Conservation (phyloP, 257 asterid species). For the Solanum clarkiae region DNA sequence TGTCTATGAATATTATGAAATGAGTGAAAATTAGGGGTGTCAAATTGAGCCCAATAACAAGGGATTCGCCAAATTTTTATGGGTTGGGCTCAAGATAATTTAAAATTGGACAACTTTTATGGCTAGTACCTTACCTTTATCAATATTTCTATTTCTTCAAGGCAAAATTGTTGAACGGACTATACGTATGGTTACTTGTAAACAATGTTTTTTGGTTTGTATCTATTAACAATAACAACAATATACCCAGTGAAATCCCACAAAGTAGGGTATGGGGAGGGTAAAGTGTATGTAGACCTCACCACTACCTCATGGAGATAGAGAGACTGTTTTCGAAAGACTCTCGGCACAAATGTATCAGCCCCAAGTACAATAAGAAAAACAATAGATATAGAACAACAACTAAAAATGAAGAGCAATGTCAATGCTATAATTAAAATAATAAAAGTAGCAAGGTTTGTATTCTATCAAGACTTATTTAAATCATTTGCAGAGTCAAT, state of each 20-base stretch:
- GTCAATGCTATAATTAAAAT: too few relatives aligned
- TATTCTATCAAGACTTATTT: slow-evolving; percentile 6
- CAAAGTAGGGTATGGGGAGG: too few relatives aligned
- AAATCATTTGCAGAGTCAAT: slow-evolving; percentile 34
- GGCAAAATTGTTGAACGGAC: not conserved
- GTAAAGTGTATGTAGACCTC: too few relatives aligned
- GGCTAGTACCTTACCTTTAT: not conserved
- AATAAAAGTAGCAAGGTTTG: not conserved
- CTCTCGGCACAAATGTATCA: too few relatives aligned
- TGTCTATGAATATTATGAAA: not conserved
- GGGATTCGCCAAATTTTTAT: not conserved
- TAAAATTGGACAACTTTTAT: not conserved
- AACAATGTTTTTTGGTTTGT: not conserved
- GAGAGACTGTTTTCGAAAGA: too few relatives aligned
- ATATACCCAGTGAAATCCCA: too few relatives aligned
- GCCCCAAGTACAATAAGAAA: too few relatives aligned
- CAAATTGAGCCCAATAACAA: not conserved
- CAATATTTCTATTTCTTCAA: not conserved
- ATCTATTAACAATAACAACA: not conserved
- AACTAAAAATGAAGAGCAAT: too few relatives aligned
- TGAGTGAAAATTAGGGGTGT: not conserved
- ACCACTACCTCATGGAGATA: too few relatives aligned
- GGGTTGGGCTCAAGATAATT: not conserved
- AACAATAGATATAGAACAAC: too few relatives aligned
- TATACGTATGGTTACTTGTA: not conserved